Evolutionary conservation across 768 basidiomycete species (phyloP).

Genomic region (Leccinellum rugosiceps): DNA sequence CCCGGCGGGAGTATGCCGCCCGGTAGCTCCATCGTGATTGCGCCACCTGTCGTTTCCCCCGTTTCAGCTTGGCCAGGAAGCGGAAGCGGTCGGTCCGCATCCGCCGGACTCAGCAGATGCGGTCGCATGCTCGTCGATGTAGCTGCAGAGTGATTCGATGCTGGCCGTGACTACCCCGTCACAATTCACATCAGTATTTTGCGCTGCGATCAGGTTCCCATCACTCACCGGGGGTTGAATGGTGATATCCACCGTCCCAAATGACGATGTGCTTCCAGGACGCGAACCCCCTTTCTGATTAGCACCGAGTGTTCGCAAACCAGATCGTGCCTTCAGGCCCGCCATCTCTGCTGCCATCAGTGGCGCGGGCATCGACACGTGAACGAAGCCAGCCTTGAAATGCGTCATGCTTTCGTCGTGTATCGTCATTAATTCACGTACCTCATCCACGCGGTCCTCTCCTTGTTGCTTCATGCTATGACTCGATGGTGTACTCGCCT

Average conservation of each 20-base stretch:
- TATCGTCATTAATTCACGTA: constrained; percentile 11
- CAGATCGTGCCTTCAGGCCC: constrained; percentile 16
- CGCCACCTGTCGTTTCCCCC: constrained; percentile 3
- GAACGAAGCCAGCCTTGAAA: constrained; percentile 31
- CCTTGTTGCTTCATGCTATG: constrained; percentile 32
- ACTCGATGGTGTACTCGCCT: constrained; percentile 19
- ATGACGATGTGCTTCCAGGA: constrained; percentile 29
- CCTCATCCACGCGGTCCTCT: constrained; percentile 38
- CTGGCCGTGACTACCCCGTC: constrained; percentile 35
- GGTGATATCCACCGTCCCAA: constrained; percentile 31
- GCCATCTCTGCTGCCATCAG: constrained; percentile 25
- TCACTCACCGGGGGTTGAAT: constrained; percentile 31
- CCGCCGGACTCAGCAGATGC: constrained; percentile 38
- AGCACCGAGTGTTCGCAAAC: constrained; percentile 22
- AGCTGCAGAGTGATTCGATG: constrained; percentile 33
- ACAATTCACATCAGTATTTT: constrained; percentile 7
- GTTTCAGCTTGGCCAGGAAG: constrained; percentile 20
- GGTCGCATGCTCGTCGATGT: constrained; percentile 24
- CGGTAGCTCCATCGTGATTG: constrained; percentile 26
- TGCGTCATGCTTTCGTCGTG: background rate
- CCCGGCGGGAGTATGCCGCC: constrained; percentile 35
- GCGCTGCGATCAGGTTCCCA: background rate
- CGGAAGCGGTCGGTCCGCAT: constrained; percentile 37
- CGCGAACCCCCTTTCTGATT: constrained; percentile 23
- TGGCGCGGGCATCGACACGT: constrained; percentile 33